Evolutionary conservation across 1,284 basidiomycete species (phyloP).

Genomic region (Polyporus tsugae): DNA sequence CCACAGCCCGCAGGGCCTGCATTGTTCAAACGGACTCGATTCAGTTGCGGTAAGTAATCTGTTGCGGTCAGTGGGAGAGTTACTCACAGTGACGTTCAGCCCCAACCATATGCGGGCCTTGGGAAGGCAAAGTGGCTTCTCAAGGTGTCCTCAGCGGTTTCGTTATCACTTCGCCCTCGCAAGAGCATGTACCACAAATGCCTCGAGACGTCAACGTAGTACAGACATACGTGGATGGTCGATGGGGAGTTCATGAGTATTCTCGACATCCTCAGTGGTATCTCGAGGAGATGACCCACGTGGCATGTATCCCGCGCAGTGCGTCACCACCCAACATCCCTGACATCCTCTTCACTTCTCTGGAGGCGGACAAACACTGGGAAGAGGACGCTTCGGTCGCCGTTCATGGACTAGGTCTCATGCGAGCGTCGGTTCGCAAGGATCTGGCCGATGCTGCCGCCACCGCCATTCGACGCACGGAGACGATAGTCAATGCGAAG

Average conservation of each 20-base stretch:
- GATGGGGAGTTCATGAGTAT: slow-evolving; percentile 23
- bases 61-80: neutral
- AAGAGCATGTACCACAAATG: neutral
- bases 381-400: neutral
- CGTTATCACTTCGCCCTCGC: neutral
- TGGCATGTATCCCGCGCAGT: neutral
- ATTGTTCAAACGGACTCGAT: no score
- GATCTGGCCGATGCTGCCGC: neutral
- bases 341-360: neutral
- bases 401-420: neutral
- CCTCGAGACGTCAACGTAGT: slow-evolving; percentile 15
- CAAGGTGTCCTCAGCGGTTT: neutral
- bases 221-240: slow-evolving; percentile 27
- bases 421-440: neutral
- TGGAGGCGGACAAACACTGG: neutral
- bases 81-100: neutral
- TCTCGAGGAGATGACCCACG: neutral
- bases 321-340: neutral
- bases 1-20: no score
- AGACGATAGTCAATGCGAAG: no score
- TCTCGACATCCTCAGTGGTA: neutral
- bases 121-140: neutral
- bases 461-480: neutral
- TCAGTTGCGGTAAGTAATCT: no score
- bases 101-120: neutral